A percentile compares a stretch with the other conserved stretches of the same genome.
Evolutionary conservation across 345 rosid species (phyloP).

Genomic region (Mercurialis annua): DNA sequence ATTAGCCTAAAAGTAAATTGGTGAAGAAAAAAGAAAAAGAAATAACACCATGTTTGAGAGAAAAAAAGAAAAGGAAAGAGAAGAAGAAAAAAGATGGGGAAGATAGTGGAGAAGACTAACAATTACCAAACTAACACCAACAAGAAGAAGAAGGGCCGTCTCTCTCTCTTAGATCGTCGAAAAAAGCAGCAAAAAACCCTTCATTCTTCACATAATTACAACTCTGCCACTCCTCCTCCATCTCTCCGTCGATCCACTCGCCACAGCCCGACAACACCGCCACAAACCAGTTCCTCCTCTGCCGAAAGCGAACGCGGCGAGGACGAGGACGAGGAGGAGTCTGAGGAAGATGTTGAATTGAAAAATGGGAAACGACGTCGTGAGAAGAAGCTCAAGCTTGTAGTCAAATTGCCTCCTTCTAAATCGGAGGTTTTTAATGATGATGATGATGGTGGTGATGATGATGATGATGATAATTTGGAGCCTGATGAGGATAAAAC

Average conservation of each 20-base stretch:
- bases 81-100: slow-evolving; percentile 3
- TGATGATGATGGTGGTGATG: too few relatives aligned
- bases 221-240: slow-evolving; percentile 32
- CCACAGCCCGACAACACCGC: slow-evolving; percentile 17
- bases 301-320: neutral
- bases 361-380: slow-evolving; percentile 9
- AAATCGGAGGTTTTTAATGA: too few relatives aligned
- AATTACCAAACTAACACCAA: neutral
- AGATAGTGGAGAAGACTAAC: slow-evolving; percentile 16
- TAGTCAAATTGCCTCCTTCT: slow-evolving; percentile 22
- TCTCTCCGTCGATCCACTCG: slow-evolving; percentile 54
- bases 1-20: neutral
- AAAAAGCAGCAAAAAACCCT: slow-evolving; percentile 18
- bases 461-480: too few relatives aligned
- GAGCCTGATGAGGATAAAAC: slow-evolving; percentile 23
- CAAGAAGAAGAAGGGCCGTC: slow-evolving; percentile 34
- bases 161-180: slow-evolving; percentile 26
- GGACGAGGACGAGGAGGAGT: neutral
- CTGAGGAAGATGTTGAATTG: slow-evolving; percentile 6
- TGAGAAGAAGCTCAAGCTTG: slow-evolving; percentile 23
- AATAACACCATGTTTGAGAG: slow-evolving; percentile 25
- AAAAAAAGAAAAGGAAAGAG: slow-evolving; percentile 7
- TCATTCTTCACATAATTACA: slow-evolving; percentile 32
- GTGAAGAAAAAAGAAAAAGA: slow-evolving; percentile 5
- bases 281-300: neutral